Evolutionary conservation across 2,329 filamentous ascomycete species (phyloP), one percentile per base, ranked within the genome.

Genomic region (Phaeosphaeria sp.): DNA sequence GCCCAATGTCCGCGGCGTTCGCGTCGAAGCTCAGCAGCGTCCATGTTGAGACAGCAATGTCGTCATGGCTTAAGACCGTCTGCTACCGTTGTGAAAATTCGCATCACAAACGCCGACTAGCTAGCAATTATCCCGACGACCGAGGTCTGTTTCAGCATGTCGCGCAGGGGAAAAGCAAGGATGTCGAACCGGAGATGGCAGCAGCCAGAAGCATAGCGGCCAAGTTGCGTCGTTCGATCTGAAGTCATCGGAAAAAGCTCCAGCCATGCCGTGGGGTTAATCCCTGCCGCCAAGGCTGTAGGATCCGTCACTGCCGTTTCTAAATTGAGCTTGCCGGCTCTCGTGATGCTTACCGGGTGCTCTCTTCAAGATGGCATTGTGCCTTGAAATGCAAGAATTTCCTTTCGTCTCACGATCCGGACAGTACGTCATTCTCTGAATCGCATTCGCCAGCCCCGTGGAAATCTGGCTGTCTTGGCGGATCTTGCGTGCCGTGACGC

Each of bases 21-120:
- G 25, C 17, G 39, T 39, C 27, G 30, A 42, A 42, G 48, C 25
- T 33, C 33, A 42, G 30, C n/a, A 20, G n/a, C 18, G 39, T 15
- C 48, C n/a, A 40, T 39, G 20, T 51, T 62, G 59, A 62, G 57
- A 62, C 56, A 18, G 30, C 45, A 40, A 53, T 62, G 60, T 62
- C 60, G 57, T 62, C 60, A 62, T 58, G n/a, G 49, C 22, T n/a
- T 21, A 9, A 36, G 17, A n/a, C 33, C 53, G 48, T 51, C 36
- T 55, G 47, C 25, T n/a, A 39, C 43, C 27, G 30, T 21, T 47
- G 39, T 22, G 17, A 25, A 20, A 46, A 46, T 46, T 18, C 20
- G 40, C n/a, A 43, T 21, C 20, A 18, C 8, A 43, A n/a, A 43
- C 40, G 40, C 36, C 36, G 13, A 36, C 40, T 20, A 43, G 15